Evolutionary conservation across 2,329 filamentous ascomycete species (phyloP).

Genomic region (Xylariales sp.): DNA sequence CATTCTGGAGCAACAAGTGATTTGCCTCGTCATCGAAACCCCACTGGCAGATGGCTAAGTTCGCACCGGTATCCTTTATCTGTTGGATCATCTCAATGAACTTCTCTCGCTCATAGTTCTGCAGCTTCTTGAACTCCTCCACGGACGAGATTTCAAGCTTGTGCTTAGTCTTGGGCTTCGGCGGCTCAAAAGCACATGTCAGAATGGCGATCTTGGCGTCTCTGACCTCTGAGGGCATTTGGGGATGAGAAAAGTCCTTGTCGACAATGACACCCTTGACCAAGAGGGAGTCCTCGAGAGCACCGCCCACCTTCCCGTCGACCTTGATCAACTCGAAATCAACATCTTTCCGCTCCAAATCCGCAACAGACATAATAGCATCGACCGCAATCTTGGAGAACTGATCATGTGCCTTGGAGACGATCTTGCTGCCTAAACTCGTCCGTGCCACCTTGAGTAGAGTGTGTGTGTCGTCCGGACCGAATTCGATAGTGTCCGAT

Average conservation of each 20-base stretch:
- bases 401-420: conserved; percentile 97
- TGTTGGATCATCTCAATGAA: conserved; percentile 98
- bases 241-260: conserved; percentile 99
- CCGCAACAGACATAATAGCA: conserved; percentile 91
- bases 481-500: conserved; percentile 85
- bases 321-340: conserved; percentile 99
- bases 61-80: conserved; percentile 95
- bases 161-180: conserved; percentile 99
- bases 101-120: conserved; percentile 92
- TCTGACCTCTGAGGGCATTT: conserved; percentile 93
- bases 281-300: conserved; percentile 87
- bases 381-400: conserved; percentile 97
- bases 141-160: conserved; percentile 96
- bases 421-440: conserved; percentile 96
- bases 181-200: conserved; percentile 96
- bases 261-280: conserved; percentile 98
- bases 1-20: conserved; percentile 92
- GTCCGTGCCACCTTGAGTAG: conserved; percentile 93
- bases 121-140: conserved; percentile 97
- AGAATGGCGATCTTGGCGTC: conserved; percentile 97
- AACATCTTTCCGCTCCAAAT: conserved; percentile 92
- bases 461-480: conserved; percentile 73
- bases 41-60: conserved; percentile 98
- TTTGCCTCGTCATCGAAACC: conserved; percentile 99
- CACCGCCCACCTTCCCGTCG: conserved; percentile 92